Evolutionary conservation across 2,329 filamentous ascomycete species (phyloP), one percentile per base, ranked within the genome.

Genomic region (Trichoderma sp.): DNA sequence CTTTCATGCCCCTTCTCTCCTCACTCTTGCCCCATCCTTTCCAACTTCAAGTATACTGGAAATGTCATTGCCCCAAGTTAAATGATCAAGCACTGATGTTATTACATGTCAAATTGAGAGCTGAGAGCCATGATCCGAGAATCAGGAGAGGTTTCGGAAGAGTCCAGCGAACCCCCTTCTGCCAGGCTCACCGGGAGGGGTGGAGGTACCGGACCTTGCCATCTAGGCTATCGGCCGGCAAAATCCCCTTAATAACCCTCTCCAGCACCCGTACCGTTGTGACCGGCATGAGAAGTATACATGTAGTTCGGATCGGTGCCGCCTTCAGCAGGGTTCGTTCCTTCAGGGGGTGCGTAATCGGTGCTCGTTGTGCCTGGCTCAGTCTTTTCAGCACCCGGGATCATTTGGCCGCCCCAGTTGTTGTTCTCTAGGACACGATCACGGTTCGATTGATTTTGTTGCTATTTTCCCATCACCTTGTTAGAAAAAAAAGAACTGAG

Each of bases 231-330:
- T 32, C 34, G n/a, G 24, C 36, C 21, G 8, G 57, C 14, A 34
- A 21, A 62, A 18, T 24, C 18, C 24, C n/a, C 11, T 68, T 84
- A 88, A 78, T 88, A 90, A 62, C 83, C 83, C 36, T 89, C 88
- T 61, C 82, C 83, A 58, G 83, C 80, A 28, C 82, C 80, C n/a
- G 87, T 82, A 47, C 89, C 89, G 77, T 91, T 91, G 75, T 91
- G 89, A 32, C 85, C 86, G 43, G 83, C 78, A 75, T 88, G 86
- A n/a, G 83, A 81, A 34, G 80, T 80, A 76, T 89, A 90, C 77
- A 89, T 84, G 77, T 89, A 89, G 76, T 81, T 82, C 12, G 81
- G 75, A 28, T 83, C 81, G 51, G 77, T 73, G 57, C 80, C 81
- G 18, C 82, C 81, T 74, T 88, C 86, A 28, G 83, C 79, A 39